Conservation (phyloP, 371 early-diverging fungal species). For the Mortierella sp. region DNA sequence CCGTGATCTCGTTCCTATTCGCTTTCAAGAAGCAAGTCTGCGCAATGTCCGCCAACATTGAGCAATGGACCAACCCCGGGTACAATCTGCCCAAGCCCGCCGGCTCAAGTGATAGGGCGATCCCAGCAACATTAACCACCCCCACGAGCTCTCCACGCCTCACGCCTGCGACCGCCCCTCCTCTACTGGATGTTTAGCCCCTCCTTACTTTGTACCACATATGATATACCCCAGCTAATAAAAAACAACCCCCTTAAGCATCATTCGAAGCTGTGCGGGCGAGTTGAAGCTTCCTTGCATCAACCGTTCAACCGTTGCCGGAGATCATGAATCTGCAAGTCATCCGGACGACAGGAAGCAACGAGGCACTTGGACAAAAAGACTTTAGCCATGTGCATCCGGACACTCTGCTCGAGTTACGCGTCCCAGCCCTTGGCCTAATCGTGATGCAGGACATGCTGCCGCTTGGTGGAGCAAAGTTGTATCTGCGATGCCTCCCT, state of each 20-base stretch:
- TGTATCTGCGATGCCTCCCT: conserved; percentile 17
- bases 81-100: not conserved
- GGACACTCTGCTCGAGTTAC: conserved; percentile 13
- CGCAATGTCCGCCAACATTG: not conserved
- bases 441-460: conserved; percentile 8
- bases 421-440: conserved; percentile 19
- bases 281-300: no score
- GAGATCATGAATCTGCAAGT: conserved; percentile 13
- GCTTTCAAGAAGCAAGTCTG: not conserved
- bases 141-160: no score
- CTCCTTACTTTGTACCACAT: no score
- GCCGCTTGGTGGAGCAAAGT: conserved; percentile 6
- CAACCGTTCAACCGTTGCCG: not conserved
- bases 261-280: no score
- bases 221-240: no score
- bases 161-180: no score
- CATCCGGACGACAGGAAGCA: not conserved
- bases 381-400: conserved; percentile 9
- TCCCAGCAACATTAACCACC: no score
- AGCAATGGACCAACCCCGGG: not conserved
- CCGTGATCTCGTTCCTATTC: not conserved
- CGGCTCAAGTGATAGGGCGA: no score
- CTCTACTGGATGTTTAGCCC: no score
- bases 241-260: no score
- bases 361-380: not conserved